phyloP scores from a whole-genome alignment of 352 stramenopile species.

The Globisporangium nagaii region DNA sequence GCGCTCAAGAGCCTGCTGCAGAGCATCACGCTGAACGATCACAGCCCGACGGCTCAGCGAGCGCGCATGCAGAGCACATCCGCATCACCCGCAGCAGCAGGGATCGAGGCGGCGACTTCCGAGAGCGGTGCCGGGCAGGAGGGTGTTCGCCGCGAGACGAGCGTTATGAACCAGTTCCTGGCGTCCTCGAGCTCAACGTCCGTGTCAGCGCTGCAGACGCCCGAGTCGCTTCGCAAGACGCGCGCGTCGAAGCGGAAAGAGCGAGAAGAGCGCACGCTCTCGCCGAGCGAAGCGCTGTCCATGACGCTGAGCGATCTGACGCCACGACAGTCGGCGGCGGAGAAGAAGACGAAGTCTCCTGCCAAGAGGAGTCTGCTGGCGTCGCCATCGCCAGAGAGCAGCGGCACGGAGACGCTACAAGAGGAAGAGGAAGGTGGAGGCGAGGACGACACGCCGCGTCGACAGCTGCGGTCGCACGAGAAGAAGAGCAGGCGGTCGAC shows the following conservation, averaged over 20 bases:
- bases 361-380: constrained; percentile 10
- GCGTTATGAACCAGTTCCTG: constrained; percentile 8
- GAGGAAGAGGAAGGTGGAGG: constrained; percentile 20
- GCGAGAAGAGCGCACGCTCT: constrained; percentile 14
- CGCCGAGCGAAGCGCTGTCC: constrained; percentile 9
- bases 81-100: neutral
- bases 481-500: constrained; percentile 30
- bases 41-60: neutral
- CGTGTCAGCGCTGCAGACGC: neutral
- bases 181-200: neutral
- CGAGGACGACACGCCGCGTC: neutral
- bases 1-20: constrained; percentile 28
- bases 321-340: neutral
- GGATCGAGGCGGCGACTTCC: neutral
- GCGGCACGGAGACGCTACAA: constrained; percentile 4
- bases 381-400: neutral
- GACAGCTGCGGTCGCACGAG: constrained; percentile 4
- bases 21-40: constrained; percentile 13
- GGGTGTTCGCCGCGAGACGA: neutral
- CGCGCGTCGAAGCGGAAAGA: constrained; percentile 9
- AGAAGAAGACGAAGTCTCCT: constrained; percentile 11
- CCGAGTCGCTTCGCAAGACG: constrained; percentile 10
- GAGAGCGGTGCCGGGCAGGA: constrained; percentile 7
- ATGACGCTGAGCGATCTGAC: constrained; percentile 11
- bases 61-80: neutral